phyloP scores from a whole-genome alignment of 768 basidiomycete genomes.

The Mycena capillaripes region DNA sequence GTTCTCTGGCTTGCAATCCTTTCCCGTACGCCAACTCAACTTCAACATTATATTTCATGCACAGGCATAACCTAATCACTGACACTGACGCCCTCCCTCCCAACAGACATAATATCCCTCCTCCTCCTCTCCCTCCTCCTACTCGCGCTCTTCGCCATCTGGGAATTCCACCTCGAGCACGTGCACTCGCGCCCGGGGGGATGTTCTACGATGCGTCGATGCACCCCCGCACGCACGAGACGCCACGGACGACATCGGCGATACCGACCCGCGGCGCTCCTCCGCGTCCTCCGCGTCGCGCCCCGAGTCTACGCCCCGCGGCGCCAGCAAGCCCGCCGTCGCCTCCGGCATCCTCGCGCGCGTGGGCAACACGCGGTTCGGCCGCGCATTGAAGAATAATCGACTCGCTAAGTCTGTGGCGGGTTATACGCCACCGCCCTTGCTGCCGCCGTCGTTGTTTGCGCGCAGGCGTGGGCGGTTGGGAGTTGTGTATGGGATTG shows the following conservation, averaged over 20 bases:
- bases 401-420: neutral
- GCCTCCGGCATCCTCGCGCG: neutral
- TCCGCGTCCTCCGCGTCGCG: constrained; percentile 7
- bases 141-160: constrained; percentile 68
- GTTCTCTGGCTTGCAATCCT: too few relatives aligned
- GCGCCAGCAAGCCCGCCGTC: neutral
- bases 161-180: constrained; percentile 76
- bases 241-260: neutral
- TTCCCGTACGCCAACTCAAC: too few relatives aligned
- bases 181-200: constrained; percentile 37
- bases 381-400: neutral
- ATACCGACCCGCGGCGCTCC: neutral
- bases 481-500: constrained; percentile 61
- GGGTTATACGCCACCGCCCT: constrained; percentile 55
- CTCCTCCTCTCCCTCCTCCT: constrained; percentile 74
- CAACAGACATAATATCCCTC: constrained; percentile 76
- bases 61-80: neutral
- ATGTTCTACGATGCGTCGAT: neutral
- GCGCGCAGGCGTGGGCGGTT: constrained; percentile 61
- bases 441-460: constrained; percentile 66
- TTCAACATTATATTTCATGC: too few relatives aligned
- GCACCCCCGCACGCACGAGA: neutral
- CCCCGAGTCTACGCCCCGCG: neutral
- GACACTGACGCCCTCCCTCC: neutral
- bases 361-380: neutral